These are phyloP conservation scores for Fragaria ananassa DNA, from an alignment of 306 rosid genomes.

Conservation along the genomic window DNA sequence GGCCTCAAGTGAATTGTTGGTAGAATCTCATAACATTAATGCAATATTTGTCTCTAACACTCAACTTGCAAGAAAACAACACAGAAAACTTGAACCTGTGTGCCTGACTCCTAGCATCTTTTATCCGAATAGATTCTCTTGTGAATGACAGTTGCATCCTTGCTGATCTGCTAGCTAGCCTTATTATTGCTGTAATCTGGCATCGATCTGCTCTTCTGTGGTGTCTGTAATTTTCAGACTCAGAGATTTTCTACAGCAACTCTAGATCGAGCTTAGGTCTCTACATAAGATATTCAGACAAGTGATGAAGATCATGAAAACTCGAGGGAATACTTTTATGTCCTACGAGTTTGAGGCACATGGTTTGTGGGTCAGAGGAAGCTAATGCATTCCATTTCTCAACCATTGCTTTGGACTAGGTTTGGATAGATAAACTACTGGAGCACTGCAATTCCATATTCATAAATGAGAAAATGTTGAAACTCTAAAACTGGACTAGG, in stretches of 20 bases:
- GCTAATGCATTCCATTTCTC: neutral
- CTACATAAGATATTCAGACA: neutral
- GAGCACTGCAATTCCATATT: neutral
- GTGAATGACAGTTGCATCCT: slow-evolving; percentile 1
- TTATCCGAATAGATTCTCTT: neutral
- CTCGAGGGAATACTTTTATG: neutral
- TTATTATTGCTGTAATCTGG: neutral
- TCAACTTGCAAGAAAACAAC: slow-evolving; percentile 6
- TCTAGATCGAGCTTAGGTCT: neutral
- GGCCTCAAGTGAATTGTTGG: slow-evolving; percentile 1
- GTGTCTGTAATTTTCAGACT: neutral
- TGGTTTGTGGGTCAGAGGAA: neutral
- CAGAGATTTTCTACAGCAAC: neutral
- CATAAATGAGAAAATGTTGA: neutral
- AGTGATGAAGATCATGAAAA: neutral
- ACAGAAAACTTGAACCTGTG: slow-evolving; percentile 3
- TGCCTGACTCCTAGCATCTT: slow-evolving; percentile 10
- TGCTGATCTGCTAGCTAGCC: neutral
- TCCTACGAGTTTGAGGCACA: neutral
- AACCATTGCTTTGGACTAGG: neutral
- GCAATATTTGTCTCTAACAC: neutral
- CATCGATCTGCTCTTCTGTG: neutral
- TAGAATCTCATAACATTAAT: neutral
- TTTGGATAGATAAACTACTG: neutral
- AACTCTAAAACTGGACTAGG: neutral